These are phyloP conservation scores for Leucogyrophana mollusca DNA, from an alignment of 768 basidiomycete genomes.

Conservation along the genomic window DNA sequence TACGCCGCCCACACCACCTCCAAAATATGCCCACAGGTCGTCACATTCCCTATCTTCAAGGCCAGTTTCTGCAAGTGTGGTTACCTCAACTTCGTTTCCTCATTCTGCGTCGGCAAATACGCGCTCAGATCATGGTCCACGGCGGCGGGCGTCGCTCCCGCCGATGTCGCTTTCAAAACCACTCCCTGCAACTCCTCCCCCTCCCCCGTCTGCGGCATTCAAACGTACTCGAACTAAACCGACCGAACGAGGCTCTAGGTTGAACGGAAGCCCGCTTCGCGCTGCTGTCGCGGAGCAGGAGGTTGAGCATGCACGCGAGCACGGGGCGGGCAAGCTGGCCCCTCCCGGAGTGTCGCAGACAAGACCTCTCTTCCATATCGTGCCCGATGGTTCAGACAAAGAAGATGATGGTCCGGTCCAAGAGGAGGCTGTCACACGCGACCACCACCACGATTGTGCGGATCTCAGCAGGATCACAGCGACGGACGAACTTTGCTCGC, in stretches of 20 bases:
- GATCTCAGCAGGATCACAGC: not conserved
- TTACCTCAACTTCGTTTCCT: conserved; percentile 32
- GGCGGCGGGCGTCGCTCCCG: conserved; percentile 43
- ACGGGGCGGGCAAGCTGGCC: not conserved
- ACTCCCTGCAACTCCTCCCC: conserved; percentile 6
- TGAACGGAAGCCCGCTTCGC: not conserved
- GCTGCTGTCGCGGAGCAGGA: not conserved
- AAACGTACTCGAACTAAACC: not conserved
- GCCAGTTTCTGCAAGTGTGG: conserved; percentile 47
- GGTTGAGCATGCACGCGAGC: not conserved
- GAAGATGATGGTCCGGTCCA: conserved; percentile 12
- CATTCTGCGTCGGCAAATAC: conserved; percentile 22
- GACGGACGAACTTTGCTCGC: not conserved
- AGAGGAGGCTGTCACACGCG: not conserved
- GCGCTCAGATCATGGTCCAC: conserved; percentile 15
- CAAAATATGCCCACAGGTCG: conserved; percentile 32
- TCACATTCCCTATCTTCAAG: conserved; percentile 33
- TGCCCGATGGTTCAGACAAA: conserved; percentile 14
- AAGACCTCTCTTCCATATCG: conserved; percentile 15
- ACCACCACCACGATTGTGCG: not conserved
- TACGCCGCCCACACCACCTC: conserved; percentile 57
- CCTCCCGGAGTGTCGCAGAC: not conserved
- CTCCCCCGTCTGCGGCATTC: conserved; percentile 1
- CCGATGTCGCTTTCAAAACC: conserved; percentile 22
- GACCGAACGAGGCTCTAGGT: not conserved